Evolutionary conservation across 768 basidiomycete genomes (phyloP), one percentile per base, ranked within the genome.

Genomic region (Leccinum boreale): DNA sequence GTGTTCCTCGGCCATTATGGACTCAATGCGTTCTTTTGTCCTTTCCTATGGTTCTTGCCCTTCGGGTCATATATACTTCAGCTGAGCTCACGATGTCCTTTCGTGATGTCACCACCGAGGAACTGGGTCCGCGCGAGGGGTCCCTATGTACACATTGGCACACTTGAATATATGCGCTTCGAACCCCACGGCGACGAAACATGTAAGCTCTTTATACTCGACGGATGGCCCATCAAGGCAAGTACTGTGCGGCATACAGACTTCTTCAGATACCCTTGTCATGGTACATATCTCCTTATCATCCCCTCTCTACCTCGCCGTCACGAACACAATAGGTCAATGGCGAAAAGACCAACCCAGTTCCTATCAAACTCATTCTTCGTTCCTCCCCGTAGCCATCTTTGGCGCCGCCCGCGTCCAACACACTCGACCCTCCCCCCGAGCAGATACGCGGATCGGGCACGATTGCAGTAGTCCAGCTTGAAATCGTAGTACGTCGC

Each of bases 301-400:
- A 9, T 8, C 28, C 8, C 2, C 28, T 29, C 29, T 29, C 29
- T 29, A 29, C 29, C 29, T 29, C 10, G 4, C 29, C 4, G 11
- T 31, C 29, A 31, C 11, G 1, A 12, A 31, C 29, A 31, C 29
- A 31, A 31, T 5, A 70, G 69, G 60, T 70, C 1, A 68, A 69
- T 8, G 82, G 81, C 9, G 82, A 84, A 69, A 84, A 84, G 71
- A 82, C 81, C 8, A 82, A 82, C 59, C 81, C 80, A 11, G 77
- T 81, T 4, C 80, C 82, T 0, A 81, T 83, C 54, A 83, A 84
- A 60, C 73, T 81, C 36, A 70, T 74, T 17, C 77, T 84, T 53
- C 78, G 78, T n/a, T 80, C 81, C 3, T 69, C 65, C 3, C 76
- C 80, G 1, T 75, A 76, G 81, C 77, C 33, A 76, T 84, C 51